These are phyloP conservation scores for Phytophthora ramorum DNA, from an alignment of 352 stramenopile species.

Conservation along the genomic window DNA sequence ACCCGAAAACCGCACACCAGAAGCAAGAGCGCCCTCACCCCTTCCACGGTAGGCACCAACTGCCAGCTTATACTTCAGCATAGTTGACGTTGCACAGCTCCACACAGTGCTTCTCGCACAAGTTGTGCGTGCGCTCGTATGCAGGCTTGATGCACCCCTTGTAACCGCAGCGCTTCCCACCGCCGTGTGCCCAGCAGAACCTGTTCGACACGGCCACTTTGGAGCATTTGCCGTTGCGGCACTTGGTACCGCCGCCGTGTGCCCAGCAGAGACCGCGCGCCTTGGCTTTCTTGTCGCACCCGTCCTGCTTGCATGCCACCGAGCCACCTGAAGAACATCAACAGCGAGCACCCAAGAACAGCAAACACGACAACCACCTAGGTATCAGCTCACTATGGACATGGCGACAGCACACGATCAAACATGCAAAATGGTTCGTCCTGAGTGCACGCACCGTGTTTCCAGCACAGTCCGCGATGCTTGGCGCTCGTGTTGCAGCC, in stretches of 20 bases:
- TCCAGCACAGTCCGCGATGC: slow-evolving; percentile 34
- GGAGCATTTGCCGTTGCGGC: slow-evolving; percentile 34
- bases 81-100: background rate
- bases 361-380: background rate
- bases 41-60: background rate
- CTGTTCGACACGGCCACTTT: slow-evolving; percentile 54
- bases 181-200: slow-evolving; percentile 50
- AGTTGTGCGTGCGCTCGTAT: slow-evolving; percentile 55
- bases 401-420: background rate
- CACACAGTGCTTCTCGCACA: slow-evolving; percentile 12
- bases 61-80: background rate
- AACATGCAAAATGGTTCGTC: background rate
- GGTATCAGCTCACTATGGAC: too few species aligned
- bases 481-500: slow-evolving; percentile 59
- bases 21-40: background rate
- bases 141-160: slow-evolving; percentile 43
- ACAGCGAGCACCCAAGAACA: background rate
- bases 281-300: slow-evolving; percentile 36
- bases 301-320: slow-evolving; percentile 51
- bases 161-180: slow-evolving; percentile 41
- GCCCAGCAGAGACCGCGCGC: slow-evolving; percentile 77
- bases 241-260: slow-evolving; percentile 72
- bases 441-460: background rate
- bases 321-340: slow-evolving; percentile 3
- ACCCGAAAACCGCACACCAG: background rate